Percentiles rank a stretch among this genome's conserved stretches.
These are phyloP conservation scores for Phytophthora meadii DNA, from an alignment of 352 stramenopile genomes.

Conservation along the genomic window DNA sequence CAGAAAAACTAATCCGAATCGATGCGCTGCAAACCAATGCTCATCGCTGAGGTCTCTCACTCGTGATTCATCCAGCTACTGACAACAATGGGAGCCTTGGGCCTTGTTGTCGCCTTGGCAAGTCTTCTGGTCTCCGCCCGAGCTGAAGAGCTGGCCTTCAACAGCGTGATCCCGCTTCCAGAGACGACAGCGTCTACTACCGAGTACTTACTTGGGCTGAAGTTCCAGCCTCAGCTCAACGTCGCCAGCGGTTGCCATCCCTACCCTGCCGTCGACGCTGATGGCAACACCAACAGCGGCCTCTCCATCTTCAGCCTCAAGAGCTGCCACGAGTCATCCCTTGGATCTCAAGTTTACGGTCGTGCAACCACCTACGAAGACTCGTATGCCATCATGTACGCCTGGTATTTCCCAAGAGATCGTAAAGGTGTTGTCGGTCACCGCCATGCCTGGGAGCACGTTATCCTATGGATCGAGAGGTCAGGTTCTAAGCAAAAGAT, in stretches of 20 bases:
- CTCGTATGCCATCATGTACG: constrained; percentile 31
- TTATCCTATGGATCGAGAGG: constrained; percentile 18
- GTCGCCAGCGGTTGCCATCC: constrained; percentile 21
- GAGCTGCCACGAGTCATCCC: constrained; percentile 1
- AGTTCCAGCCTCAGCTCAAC: constrained; percentile 33
- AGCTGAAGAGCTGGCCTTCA: constrained; percentile 14
- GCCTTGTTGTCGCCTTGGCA: neutral
- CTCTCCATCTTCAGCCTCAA: constrained; percentile 14
- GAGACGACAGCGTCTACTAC: constrained; percentile 13
- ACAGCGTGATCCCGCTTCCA: constrained; percentile 17
- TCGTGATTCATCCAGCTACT: no score
- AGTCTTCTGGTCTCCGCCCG: constrained; percentile 7
- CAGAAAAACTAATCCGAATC: no score
- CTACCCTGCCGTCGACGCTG: constrained; percentile 19
- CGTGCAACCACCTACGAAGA: constrained; percentile 13
- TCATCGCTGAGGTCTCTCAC: no score
- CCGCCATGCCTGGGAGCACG: constrained; percentile 20
- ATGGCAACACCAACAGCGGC: constrained; percentile 25
- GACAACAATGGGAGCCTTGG: neutral
- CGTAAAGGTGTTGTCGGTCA: constrained; percentile 7
- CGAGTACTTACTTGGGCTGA: constrained; percentile 15
- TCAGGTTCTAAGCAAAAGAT: neutral
- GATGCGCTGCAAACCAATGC: no score
- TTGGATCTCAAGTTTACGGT: constrained; percentile 30
- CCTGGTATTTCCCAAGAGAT: constrained; percentile 32